Percentiles rank a stretch among this genome's conserved stretches.
Conservation (phyloP, 2,329 filamentous ascomycete species). For the Diaporthe nobilis region DNA sequence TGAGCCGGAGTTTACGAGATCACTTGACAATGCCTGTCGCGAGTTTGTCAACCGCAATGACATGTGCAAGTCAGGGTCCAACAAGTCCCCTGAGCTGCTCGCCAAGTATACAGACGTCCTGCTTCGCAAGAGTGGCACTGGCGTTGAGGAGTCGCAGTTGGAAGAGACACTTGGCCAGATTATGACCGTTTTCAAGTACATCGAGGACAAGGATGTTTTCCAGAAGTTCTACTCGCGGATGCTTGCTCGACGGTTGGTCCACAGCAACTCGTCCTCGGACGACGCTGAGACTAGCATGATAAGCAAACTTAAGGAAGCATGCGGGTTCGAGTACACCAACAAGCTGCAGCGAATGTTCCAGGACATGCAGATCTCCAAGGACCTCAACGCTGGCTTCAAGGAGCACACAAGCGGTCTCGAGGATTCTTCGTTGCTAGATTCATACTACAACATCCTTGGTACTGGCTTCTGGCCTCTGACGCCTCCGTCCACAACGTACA, state of each 20-base stretch:
- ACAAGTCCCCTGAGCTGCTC: slow-evolving; percentile 92
- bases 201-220: slow-evolving; percentile 99
- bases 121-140: slow-evolving; percentile 92
- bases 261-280: slow-evolving; percentile 94
- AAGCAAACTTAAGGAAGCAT: slow-evolving; percentile 97
- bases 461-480: slow-evolving; percentile 98
- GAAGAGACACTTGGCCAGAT: slow-evolving; percentile 91
- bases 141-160: slow-evolving; percentile 93
- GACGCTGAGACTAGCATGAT: slow-evolving; percentile 99
- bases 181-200: slow-evolving; percentile 99
- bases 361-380: slow-evolving; percentile 99
- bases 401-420: slow-evolving; percentile 78
- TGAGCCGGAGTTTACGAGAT: slow-evolving; percentile 96
- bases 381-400: slow-evolving; percentile 91
- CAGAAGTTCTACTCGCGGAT: slow-evolving; percentile 99
- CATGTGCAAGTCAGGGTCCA: slow-evolving; percentile 93
- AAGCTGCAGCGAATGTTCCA: slow-evolving; percentile 99
- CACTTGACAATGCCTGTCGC: slow-evolving; percentile 94
- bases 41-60: slow-evolving; percentile 99
- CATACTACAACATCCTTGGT: slow-evolving; percentile 91
- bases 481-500: slow-evolving; percentile 89
- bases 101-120: slow-evolving; percentile 96
- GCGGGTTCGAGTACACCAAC: slow-evolving; percentile 99
- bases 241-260: slow-evolving; percentile 93
- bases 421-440: slow-evolving; percentile 82